Evolutionary conservation across 139 green algal genomes (phyloP).

Genomic region (Volvox africanus): DNA sequence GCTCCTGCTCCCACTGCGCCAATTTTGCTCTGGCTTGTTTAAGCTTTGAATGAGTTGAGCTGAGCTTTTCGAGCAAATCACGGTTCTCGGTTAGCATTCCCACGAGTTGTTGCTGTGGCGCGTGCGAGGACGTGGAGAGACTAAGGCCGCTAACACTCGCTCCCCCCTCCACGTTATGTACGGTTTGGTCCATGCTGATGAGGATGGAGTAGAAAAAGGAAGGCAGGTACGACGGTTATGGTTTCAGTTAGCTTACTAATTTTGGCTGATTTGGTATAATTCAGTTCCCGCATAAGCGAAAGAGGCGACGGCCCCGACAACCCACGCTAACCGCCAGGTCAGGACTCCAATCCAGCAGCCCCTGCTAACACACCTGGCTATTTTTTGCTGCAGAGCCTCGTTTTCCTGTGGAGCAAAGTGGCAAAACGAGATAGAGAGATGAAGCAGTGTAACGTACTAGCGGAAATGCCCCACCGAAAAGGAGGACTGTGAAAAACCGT

Average conservation of each 20-base stretch:
- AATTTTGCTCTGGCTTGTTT: slow-evolving; percentile 44
- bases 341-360: no score
- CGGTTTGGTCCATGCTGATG: not conserved
- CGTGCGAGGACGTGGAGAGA: not conserved
- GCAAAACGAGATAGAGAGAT: no score
- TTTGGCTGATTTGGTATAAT: not conserved
- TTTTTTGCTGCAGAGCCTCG: not conserved
- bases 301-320: no score
- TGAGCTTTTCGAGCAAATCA: slow-evolving; percentile 49
- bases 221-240: no score
- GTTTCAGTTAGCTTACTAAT: no score
- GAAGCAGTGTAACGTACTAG: no score
- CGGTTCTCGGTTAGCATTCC: slow-evolving; percentile 49
- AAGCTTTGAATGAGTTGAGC: slow-evolving; percentile 51
- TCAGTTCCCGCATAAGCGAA: no score
- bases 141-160: slow-evolving; percentile 25
- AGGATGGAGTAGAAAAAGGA: no score
- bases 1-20: slow-evolving; percentile 19
- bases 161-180: not conserved
- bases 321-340: no score
- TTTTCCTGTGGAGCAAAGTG: not conserved
- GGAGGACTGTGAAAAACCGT: no score
- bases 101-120: not conserved
- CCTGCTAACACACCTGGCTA: not conserved
- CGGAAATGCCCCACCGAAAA: no score